Evolutionary conservation across 352 stramenopile species (phyloP).

Genomic region (Achlya hypogyna): DNA sequence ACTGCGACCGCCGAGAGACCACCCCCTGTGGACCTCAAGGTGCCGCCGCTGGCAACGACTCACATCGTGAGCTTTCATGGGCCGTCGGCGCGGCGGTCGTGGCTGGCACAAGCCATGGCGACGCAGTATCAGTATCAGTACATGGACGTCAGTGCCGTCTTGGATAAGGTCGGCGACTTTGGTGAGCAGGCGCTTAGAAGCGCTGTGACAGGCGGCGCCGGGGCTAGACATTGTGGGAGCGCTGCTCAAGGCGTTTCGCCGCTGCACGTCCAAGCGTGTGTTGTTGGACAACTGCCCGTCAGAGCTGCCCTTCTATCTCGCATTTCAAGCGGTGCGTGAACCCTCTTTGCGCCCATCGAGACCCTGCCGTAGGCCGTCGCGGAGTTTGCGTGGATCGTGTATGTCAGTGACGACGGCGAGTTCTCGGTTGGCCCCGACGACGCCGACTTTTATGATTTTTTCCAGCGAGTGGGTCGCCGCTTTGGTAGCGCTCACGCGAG

Average conservation of each 20-base stretch:
- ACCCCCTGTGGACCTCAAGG: neutral
- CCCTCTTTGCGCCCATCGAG: neutral
- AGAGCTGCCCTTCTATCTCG: constrained; percentile 11
- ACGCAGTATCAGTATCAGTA: constrained; percentile 12
- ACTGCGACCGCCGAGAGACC: neutral
- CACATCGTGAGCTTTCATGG: constrained; percentile 10
- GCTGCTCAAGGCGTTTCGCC: constrained; percentile 6
- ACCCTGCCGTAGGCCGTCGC: neutral
- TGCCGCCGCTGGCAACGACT: neutral
- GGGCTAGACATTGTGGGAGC: neutral
- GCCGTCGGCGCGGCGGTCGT: neutral
- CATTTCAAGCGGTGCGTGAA: constrained; percentile 2
- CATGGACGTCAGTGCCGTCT: neutral
- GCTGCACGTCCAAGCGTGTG: constrained; percentile 9
- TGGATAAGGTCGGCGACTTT: neutral
- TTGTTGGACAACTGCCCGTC: constrained; percentile 9
- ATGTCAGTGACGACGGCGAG: neutral
- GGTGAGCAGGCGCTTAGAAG: neutral
- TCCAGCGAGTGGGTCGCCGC: neutral
- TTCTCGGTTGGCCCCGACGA: neutral
- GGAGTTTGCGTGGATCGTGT: constrained; percentile 5
- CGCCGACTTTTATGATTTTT: constrained; percentile 3
- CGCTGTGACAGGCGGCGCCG: neutral
- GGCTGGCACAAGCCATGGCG: neutral
- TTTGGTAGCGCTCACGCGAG: neutral